Base-by-base conservation (phyloP, 768 basidiomycete genomes). In the Pisolithus albus region DNA sequence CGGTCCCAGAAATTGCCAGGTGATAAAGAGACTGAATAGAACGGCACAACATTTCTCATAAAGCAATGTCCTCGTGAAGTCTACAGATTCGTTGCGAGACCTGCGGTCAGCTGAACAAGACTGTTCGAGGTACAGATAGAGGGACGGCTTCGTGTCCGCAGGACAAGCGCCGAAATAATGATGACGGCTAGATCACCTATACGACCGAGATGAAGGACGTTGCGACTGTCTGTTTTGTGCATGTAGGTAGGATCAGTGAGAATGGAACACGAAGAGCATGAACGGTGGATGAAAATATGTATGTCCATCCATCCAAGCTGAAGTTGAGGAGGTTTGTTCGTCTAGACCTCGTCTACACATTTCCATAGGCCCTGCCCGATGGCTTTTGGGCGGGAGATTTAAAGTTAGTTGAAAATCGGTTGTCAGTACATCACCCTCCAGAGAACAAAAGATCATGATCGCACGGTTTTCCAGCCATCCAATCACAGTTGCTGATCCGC, bases 241-340 rank as follows among this genome's bases (percentile, higher is more conserved):
- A 19, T 15, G 34, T 13, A 11, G 11, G 34, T 13, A 15, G 34
- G 34, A 34, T 5, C 34, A 23, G 2, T 5, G 34, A 8, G 44
- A 23, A 36, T 26, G 41, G 44, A 30, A 49, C n/a, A 37, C 16
- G 28, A 44, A 18, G 15, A 18, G 11, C 13, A 18, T 7, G 15
- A 9, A 37, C 11, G 24, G 19, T 13, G 39, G 40, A 26, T 11
- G 21, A 4, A 34, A 24, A 19, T 78, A 42, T 89, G 80, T 43
- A 92, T 82, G 62, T 92, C 89, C 84, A 92, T 86, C 89, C 89
- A 92, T n/a, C 89, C 89, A 18, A 79, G 66, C 53, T 78, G 79
- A 3, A 82, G 67, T 59, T 87, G 86, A 28, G 76, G 64, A 9
- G 88, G 89, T 5, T 75, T 78, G 50, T 82, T 82, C 4, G 61